Conservation (phyloP, 2,329 filamentous ascomycete species). For the Chrysoporthe cubensis region DNA sequence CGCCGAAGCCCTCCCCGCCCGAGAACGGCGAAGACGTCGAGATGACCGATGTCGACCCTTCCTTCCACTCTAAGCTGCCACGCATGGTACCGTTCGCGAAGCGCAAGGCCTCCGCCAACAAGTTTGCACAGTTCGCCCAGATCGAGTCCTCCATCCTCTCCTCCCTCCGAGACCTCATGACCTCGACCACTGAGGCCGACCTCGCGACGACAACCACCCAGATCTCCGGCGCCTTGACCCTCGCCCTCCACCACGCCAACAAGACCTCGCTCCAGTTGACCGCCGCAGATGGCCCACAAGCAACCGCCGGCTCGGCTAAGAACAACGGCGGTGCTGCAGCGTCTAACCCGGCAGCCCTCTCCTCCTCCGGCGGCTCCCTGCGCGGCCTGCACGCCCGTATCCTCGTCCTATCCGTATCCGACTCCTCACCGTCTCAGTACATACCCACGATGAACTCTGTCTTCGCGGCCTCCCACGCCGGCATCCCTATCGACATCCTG, state of each 20-base stretch:
- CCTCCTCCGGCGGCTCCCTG: conserved; percentile 39
- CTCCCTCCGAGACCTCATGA: conserved; percentile 75
- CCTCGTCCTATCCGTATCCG: conserved; percentile 86
- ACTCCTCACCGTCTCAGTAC: conserved; percentile 84
- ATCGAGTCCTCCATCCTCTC: conserved; percentile 80
- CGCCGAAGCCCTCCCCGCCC: conserved; percentile 35
- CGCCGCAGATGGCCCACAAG: conserved; percentile 54
- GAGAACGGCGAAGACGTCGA: conserved; percentile 50
- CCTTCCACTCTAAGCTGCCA: conserved; percentile 34
- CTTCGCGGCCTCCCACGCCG: conserved; percentile 87
- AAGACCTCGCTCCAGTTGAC: conserved; percentile 72
- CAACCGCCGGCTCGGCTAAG: conserved; percentile 32
- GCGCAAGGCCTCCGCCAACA: conserved; percentile 66
- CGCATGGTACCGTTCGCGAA: conserved; percentile 12
- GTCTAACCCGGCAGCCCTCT: conserved; percentile 40
- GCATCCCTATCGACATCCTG: conserved; percentile 90
- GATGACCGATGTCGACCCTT: conserved; percentile 53
- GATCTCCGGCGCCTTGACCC: conserved; percentile 86
- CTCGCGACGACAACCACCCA: conserved; percentile 80
- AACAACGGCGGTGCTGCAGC: conserved; percentile 32
- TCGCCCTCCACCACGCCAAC: conserved; percentile 89
- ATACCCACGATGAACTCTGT: conserved; percentile 99
- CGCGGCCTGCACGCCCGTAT: conserved; percentile 76
- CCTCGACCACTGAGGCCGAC: conserved; percentile 65
- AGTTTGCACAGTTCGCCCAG: conserved; percentile 88